Conservation (phyloP, 352 stramenopile species). For the Globisporangium paddicum region DNA sequence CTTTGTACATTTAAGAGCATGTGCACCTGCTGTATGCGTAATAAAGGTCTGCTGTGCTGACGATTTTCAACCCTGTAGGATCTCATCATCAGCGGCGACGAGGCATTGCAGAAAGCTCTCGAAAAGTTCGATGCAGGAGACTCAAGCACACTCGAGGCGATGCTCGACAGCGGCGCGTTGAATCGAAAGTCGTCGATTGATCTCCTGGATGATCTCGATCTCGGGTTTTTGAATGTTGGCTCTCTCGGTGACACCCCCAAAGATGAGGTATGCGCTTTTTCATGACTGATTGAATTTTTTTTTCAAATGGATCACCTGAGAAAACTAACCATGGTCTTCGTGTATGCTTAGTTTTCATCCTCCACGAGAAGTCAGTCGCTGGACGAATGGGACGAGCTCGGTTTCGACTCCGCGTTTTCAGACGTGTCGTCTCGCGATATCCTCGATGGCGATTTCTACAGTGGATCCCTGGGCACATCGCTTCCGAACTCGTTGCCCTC, state of each 20-base stretch:
- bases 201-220: slow-evolving; percentile 79
- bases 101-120: slow-evolving; percentile 84
- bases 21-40: not conserved
- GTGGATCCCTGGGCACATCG: slow-evolving; percentile 75
- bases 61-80: slow-evolving; percentile 34
- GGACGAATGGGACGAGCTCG: slow-evolving; percentile 84
- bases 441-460: slow-evolving; percentile 78
- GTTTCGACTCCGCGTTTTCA: slow-evolving; percentile 79
- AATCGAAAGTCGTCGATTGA: slow-evolving; percentile 85
- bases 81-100: slow-evolving; percentile 89
- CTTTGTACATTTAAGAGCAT: not conserved
- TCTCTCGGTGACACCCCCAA: slow-evolving; percentile 82
- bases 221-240: slow-evolving; percentile 85
- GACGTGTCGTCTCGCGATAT: slow-evolving; percentile 76
- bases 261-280: slow-evolving; percentile 67
- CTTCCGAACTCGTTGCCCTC: slow-evolving; percentile 83
- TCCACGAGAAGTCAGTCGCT: slow-evolving; percentile 64
- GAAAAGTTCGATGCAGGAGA: slow-evolving; percentile 89
- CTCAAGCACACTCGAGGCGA: slow-evolving; percentile 75
- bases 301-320: too few relatives aligned
- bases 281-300: too few relatives aligned
- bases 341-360: slow-evolving; percentile 38
- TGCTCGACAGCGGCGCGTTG: slow-evolving; percentile 76
- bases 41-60: not conserved
- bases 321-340: not conserved